Percentiles rank a stretch among this genome's conserved stretches.
Conservation (phyloP, 345 rosid genomes). For the Trapa bicornis region DNA sequence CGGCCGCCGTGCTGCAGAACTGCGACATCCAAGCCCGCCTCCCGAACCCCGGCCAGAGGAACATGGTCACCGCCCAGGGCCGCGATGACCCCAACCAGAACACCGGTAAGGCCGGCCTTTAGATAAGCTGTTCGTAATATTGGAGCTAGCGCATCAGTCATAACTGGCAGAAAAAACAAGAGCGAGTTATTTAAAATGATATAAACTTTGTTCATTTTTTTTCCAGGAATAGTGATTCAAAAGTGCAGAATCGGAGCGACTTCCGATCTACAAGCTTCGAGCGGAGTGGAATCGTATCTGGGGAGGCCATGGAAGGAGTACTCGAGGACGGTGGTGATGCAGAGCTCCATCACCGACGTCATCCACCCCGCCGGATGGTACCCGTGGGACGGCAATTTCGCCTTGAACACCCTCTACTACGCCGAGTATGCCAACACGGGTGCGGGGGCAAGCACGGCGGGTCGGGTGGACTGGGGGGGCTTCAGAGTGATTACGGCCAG, state of each 20-base stretch:
- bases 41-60: slow-evolving; percentile 46
- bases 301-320: slow-evolving; percentile 69
- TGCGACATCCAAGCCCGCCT: slow-evolving; percentile 62
- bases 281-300: slow-evolving; percentile 27
- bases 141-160: no score
- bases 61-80: slow-evolving; percentile 79
- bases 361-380: slow-evolving; percentile 56
- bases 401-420: slow-evolving; percentile 43
- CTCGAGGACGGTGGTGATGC: slow-evolving; percentile 61
- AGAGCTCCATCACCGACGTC: slow-evolving; percentile 35
- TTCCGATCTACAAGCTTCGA: slow-evolving; percentile 27
- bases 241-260: slow-evolving; percentile 61
- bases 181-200: no score
- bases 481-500: slow-evolving; percentile 27
- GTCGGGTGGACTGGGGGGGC: slow-evolving; percentile 52
- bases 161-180: no score
- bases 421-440: slow-evolving; percentile 59
- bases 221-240: slow-evolving; percentile 45
- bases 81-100: slow-evolving; percentile 55
- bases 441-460: slow-evolving; percentile 35
- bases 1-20: slow-evolving; percentile 45
- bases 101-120: slow-evolving; percentile 20
- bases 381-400: slow-evolving; percentile 51
- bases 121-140: no score
- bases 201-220: no score